Evolutionary conservation across 75 land plant species (phyloP).

Genomic region (Pinus albicaulis): DNA sequence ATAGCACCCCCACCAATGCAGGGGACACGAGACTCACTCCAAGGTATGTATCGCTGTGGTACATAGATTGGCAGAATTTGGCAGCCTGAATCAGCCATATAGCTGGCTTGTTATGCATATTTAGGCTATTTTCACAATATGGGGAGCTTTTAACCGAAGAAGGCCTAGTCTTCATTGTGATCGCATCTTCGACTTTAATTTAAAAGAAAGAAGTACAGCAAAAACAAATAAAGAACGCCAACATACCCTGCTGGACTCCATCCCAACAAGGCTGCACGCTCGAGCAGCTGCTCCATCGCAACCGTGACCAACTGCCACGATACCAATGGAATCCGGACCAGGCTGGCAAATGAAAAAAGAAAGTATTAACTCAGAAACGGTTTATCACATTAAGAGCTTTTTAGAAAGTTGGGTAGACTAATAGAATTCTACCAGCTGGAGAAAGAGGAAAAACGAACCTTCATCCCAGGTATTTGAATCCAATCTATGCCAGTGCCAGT

Average conservation of each 20-base stretch:
- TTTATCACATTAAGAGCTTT: neutral
- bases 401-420: neutral
- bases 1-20: too few relatives aligned
- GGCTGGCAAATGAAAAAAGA: constrained; percentile 27
- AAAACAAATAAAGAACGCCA: neutral
- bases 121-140: too few relatives aligned
- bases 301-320: constrained; percentile 37
- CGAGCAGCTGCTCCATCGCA: constrained; percentile 47
- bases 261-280: constrained; percentile 49
- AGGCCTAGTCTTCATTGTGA: too few relatives aligned
- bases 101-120: too few relatives aligned
- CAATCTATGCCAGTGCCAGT: constrained; percentile 61
- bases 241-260: constrained; percentile 38
- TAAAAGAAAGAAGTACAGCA: too few relatives aligned
- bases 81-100: too few relatives aligned
- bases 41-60: too few relatives aligned
- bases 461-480: constrained; percentile 67
- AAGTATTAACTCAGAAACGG: constrained; percentile 3
- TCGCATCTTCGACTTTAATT: too few relatives aligned
- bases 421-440: neutral
- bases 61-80: too few relatives aligned
- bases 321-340: constrained; percentile 58
- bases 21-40: too few relatives aligned
- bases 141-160: too few relatives aligned
- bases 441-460: constrained; percentile 22